A percentile compares a stretch with the other conserved stretches of the same genome.
Evolutionary conservation across 495 filamentous ascomycete genomes (phyloP).

Genomic region (Penicillium soppii): DNA sequence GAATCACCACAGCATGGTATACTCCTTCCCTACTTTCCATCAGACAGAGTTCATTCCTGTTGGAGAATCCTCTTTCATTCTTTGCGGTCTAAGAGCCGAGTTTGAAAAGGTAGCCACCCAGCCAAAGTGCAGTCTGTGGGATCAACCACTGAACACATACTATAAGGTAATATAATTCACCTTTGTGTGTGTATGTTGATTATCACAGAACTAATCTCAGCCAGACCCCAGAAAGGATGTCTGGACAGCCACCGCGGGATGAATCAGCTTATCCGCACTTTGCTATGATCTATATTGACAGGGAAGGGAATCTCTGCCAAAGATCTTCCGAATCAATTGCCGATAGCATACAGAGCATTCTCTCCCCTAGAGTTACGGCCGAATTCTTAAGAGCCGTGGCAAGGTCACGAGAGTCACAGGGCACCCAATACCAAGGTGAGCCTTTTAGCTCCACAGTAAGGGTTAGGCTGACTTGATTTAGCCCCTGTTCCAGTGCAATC

Average conservation of each 20-base stretch:
- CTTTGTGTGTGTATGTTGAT: neutral
- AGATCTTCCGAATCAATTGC: constrained; percentile 36
- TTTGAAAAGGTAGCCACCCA: neutral
- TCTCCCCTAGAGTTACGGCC: constrained; percentile 35
- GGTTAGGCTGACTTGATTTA: neutral
- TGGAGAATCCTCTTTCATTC: neutral
- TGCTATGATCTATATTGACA: constrained; percentile 41
- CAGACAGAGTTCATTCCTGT: neutral
- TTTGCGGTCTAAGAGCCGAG: neutral
- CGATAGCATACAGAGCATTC: constrained; percentile 29
- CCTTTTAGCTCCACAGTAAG: neutral
- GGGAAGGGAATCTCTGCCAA: constrained; percentile 35
- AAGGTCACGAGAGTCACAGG: constrained; percentile 18
- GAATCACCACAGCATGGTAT: neutral
- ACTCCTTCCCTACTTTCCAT: neutral
- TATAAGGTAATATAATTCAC: constrained; percentile 11
- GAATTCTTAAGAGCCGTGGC: constrained; percentile 39
- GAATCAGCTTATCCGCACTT: constrained; percentile 30
- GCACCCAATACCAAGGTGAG: constrained; percentile 18
- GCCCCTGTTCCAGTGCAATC: neutral
- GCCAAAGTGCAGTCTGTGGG: neutral
- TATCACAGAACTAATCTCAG: neutral
- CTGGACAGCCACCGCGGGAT: constrained; percentile 24
- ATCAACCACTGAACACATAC: neutral
- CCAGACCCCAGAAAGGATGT: constrained; percentile 26